Evolutionary conservation across 805 yeast species (phyloP), one percentile per base, ranked within the genome.

Genomic region (Kluyveromyces siamensis): DNA sequence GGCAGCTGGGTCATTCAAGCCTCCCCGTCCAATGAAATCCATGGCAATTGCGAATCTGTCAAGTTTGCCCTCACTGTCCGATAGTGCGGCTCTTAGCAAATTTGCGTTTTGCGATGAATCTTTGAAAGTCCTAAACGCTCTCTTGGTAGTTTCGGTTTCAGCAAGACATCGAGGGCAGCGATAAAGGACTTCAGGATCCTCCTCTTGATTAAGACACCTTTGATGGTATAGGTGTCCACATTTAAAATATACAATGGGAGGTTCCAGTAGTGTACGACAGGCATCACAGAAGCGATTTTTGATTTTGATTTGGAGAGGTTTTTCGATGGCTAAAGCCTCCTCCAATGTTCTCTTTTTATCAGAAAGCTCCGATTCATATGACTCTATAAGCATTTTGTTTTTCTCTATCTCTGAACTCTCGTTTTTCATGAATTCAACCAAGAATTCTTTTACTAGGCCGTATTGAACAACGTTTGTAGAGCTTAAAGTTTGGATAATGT

Each of bases 161-260:
- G 79, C 76, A 1, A 81, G 64, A 61, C 97, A 91, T 39, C 74
- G 71, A 0, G 97, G 96, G 61, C 98, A 91, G 41, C 69, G 72
- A 40, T 62, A 66, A 19, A 60, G 47, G 19, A 55, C 53, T 11
- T 54, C 50, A 16, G 44, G 47, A 2, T 54, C 58, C 17, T 61
- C 65, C 37, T 72, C 76, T 40, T 80, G 81, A 45, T 72, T 73
- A 25, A 88, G 66, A 61, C 99, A 93, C 41, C 84, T 72, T 55
- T 84, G 86, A 60, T 93, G 98, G 60, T 79, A 89, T 2, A 93
- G 80, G 59, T 93, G 99, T 30, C 75, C 74, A 68, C 99, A 93
- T 53, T 80, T 77, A 70, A 91, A 93, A 57, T 87, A 95, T 0
- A 86, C 77, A 2, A 83, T 75, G 0, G 98, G 97, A 40, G 82